Base-by-base conservation (phyloP, 2,329 filamentous ascomycete genomes). In the Xylaria sp. region DNA sequence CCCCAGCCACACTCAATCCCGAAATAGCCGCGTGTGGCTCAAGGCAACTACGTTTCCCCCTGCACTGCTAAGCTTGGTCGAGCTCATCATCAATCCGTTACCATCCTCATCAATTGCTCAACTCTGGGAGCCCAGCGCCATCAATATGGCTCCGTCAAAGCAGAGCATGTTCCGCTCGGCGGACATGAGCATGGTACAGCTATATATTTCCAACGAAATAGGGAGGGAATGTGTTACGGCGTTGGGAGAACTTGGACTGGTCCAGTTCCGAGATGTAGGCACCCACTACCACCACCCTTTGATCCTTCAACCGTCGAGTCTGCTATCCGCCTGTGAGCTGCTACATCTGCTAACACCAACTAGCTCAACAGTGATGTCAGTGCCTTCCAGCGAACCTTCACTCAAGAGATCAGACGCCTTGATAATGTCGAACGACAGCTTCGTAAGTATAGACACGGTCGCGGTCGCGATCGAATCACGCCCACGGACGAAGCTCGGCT, bases 131-230 rank as follows among this genome's bases (percentile, higher is more conserved):
- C 61, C 56, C 61, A 64, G 54, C 71, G 71, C 73, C 74, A 74
- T 74, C 80, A 82, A 74, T 74, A 92, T 91, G 90, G 89, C 88
- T 82, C 85, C 87, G 75, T 83, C 85, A 81, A 84, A 93, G 85
- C 94, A 98, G 85, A 97, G 94, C 83, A 93, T 98, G 86, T 98
- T 99, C 91, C 95, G 97, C 89, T 99, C 96, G 81, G 93, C 94
- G 93, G 93, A 98, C 84, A 99, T 99, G 96, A 98, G 94, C 88
- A 92, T 99, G 91, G 97, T 97, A 79, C 96, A 99, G 90, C 92
- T 99, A 79, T 99, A 98, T 84, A 97, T 99, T 78, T 94, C 96
- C 79, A 98, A 98, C 81, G 96, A 99, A 87, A 98, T 99, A 76
- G 95, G 96, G 77, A 91, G 96, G 80, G 97, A 99, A 85, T 95